A percentile compares a stretch with the other conserved stretches of the same genome.
These are phyloP conservation scores for Hericium rajendrae DNA, from an alignment of 768 basidiomycete genomes.

Conservation along the genomic window DNA sequence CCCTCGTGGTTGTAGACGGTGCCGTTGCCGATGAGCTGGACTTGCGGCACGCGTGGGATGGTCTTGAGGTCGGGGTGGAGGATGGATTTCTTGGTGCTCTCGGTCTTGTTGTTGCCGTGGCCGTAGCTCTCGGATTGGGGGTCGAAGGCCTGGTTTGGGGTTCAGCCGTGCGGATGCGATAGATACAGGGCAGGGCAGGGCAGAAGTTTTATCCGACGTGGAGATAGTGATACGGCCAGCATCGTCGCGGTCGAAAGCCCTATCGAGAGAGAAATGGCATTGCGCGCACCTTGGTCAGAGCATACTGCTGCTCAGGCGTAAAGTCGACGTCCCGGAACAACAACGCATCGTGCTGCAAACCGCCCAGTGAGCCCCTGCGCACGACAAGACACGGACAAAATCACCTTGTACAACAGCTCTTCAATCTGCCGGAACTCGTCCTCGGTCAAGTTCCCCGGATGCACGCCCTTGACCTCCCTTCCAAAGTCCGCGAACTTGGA, in stretches of 20 bases:
- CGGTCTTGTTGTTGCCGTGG: conserved; percentile 84
- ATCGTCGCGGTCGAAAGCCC: neutral
- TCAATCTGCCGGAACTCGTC: conserved; percentile 59
- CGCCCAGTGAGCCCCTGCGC: neutral
- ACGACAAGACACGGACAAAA: conserved; percentile 8
- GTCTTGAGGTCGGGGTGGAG: conserved; percentile 84
- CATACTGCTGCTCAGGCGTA: conserved; percentile 77
- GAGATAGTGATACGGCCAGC: neutral
- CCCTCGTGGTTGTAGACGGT: conserved; percentile 70
- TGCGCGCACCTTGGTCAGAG: conserved; percentile 62
- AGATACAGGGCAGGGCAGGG: no score
- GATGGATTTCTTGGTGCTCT: conserved; percentile 64
- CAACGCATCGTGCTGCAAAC: conserved; percentile 52
- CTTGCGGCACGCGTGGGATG: conserved; percentile 77
- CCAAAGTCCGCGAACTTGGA: conserved; percentile 65
- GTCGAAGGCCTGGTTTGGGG: conserved; percentile 62
- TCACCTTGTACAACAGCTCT: conserved; percentile 69
- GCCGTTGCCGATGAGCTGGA: conserved; percentile 87
- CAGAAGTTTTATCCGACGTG: neutral
- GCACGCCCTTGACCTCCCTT: conserved; percentile 61
- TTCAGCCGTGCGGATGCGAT: neutral
- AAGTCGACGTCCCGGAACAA: conserved; percentile 64
- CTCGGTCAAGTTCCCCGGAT: conserved; percentile 52
- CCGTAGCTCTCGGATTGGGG: conserved; percentile 57
- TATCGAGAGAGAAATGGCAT: neutral